phyloP scores from a whole-genome alignment of 1,284 basidiomycete genomes.

The Bjerkandera adusta region DNA sequence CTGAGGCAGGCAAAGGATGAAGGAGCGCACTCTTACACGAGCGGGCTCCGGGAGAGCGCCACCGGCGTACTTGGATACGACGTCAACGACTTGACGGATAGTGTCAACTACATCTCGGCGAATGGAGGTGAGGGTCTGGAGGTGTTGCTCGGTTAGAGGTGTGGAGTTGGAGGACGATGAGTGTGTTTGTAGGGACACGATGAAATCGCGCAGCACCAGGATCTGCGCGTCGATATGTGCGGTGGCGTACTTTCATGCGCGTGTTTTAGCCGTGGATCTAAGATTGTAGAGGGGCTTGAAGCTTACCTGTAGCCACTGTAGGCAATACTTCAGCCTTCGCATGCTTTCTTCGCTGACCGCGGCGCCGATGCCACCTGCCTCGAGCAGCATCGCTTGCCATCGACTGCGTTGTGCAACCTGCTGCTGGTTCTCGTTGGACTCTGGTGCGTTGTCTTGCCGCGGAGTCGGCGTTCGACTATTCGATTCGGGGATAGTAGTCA shows the following conservation, averaged over 20 bases:
- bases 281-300: background rate
- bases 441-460: conserved; percentile 20
- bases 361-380: conserved; percentile 87
- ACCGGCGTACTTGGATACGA: conserved; percentile 86
- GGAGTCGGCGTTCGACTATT: conserved; percentile 29
- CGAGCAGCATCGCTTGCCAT: conserved; percentile 83
- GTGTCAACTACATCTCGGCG: conserved; percentile 84
- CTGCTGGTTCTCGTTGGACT: conserved; percentile 27
- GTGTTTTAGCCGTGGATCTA: conserved; percentile 1
- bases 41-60: conserved; percentile 84
- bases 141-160: conserved; percentile 49
- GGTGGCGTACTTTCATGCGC: conserved; percentile 76
- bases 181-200: conserved; percentile 61
- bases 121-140: conserved; percentile 69
- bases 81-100: conserved; percentile 85
- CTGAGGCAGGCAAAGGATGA: conserved; percentile 80
- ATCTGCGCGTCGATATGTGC: conserved; percentile 88
- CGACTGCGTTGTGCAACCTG: conserved; percentile 64
- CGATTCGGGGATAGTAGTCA: conserved; percentile 9
- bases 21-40: conserved; percentile 70
- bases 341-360: conserved; percentile 90
- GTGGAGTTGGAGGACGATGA: conserved; percentile 29
- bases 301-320: conserved; percentile 84
- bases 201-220: conserved; percentile 79
- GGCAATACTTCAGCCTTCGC: conserved; percentile 81